Conservation (phyloP, 2,329 filamentous ascomycete species). For the Purpureocillium lavendulum region DNA sequence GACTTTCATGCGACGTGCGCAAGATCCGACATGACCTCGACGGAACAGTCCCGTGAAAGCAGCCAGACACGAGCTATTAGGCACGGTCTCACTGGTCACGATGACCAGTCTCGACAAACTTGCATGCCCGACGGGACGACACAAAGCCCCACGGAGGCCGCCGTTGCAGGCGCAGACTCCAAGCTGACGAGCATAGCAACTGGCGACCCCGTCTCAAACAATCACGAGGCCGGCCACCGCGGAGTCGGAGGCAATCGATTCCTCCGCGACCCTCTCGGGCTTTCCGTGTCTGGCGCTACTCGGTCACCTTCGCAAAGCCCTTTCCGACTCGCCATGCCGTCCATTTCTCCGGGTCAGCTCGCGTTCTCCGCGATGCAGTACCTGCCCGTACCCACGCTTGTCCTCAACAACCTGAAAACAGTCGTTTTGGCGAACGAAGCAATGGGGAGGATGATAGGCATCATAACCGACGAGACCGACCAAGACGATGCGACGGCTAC, state of each 20-base stretch:
- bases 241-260: slow-evolving; percentile 21
- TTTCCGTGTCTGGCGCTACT: slow-evolving; percentile 8
- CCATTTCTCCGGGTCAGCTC: slow-evolving; percentile 42
- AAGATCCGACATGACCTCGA: slow-evolving; percentile 22
- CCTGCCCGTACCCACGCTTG: slow-evolving; percentile 62
- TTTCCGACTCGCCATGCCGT: slow-evolving; percentile 34
- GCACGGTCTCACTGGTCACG: slow-evolving; percentile 12
- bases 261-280: slow-evolving; percentile 20
- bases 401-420: slow-evolving; percentile 60
- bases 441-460: slow-evolving; percentile 53
- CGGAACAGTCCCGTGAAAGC: slow-evolving; percentile 19
- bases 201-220: neutral
- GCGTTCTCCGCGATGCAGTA: slow-evolving; percentile 66
- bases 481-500: slow-evolving; percentile 34
- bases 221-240: slow-evolving; percentile 16
- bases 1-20: slow-evolving; percentile 12
- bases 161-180: slow-evolving; percentile 9
- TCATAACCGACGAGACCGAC: slow-evolving; percentile 34
- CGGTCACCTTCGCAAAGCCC: slow-evolving; percentile 29
- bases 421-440: slow-evolving; percentile 69
- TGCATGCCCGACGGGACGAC: neutral
- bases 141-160: slow-evolving; percentile 3
- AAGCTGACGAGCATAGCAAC: slow-evolving; percentile 3
- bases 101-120: slow-evolving; percentile 8
- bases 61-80: slow-evolving; percentile 19